Base-by-base conservation (phyloP, 1,284 basidiomycete species). In the Leccinum subrobustum region DNA sequence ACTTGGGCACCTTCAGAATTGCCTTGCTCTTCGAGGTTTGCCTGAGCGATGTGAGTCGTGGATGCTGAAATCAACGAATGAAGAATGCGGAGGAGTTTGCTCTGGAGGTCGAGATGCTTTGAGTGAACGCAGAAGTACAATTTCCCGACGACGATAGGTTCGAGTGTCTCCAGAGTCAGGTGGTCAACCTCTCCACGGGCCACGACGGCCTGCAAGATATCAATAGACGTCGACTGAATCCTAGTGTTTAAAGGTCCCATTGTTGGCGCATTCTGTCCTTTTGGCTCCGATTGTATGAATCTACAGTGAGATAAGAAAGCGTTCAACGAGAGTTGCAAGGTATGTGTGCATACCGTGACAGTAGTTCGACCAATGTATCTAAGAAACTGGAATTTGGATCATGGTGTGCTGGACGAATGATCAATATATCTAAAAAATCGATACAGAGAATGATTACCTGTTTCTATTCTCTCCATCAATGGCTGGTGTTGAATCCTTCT, bases 61-160 rank as follows among this genome's bases (percentile, higher is more conserved):
- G 83, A 84, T 1, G 84, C 85, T 18, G 87, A 88, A 29, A 96
- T 87, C 29, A 93, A 78, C 0, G 92, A 90, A 70, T 98, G 95
- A 1, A 99, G 82, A 8, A 96, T 85, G 66, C 95, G 94, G 1
- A 99, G 84, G 59, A 98, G 84, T 70, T 95, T 96, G 80, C 94
- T 95, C 75, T 97, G 95, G 14, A 95, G 79, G 66, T 95, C 91
- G 37, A 95, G 81, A 33, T 87, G 83, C 18, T 78, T 78, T 23
- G 79, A 78, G 65, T 94, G 88, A 18, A 97, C 79, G 31, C 84
- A 88, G 54, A 86, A 78, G 67, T 88, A 92, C 2, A 98, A 80
- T 69, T 93, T 91, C 54, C 84, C 83, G 50, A 95, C 80, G 39
- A 97, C 80, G 1, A 83, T 81, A 1, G 84, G 80, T 72, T 96